A percentile compares a stretch with the other conserved stretches of the same genome.
phyloP scores from a whole-genome alignment of 805 yeast genomes.

The Candida verbasci region DNA sequence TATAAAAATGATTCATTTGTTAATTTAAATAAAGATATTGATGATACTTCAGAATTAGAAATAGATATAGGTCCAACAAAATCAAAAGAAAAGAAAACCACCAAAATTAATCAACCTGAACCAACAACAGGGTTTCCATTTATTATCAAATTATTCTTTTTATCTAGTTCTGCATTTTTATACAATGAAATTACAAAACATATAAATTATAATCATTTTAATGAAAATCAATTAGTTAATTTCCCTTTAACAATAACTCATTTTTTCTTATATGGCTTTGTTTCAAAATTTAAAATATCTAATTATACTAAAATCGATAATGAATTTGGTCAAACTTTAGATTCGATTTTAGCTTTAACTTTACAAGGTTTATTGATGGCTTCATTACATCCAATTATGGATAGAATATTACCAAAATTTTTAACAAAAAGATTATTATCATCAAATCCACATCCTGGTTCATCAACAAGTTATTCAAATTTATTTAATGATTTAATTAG shows the following conservation, averaged over 20 bases:
- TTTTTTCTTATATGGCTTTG: conserved; percentile 20
- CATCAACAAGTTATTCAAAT: conserved; percentile 19
- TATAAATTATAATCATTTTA: conserved; percentile 47
- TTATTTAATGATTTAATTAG: conserved; percentile 34
- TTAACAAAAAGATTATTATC: conserved; percentile 30
- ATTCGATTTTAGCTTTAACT: conserved; percentile 24
- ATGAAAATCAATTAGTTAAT: conserved; percentile 35
- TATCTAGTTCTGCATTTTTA: conserved; percentile 45
- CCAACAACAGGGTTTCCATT: conserved; percentile 4
- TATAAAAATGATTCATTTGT: conserved; percentile 42
- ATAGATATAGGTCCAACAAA: background rate
- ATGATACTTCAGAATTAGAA: conserved; percentile 11
- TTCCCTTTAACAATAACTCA: conserved; percentile 38
- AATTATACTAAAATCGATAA: conserved; percentile 8
- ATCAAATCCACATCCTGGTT: conserved; percentile 34
- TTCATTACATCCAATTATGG: conserved; percentile 45
- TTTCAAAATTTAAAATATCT: conserved; percentile 20
- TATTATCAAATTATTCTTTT: conserved; percentile 16
- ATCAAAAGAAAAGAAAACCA: conserved; percentile 1
- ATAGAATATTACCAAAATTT: conserved; percentile 23
- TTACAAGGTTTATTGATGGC: conserved; percentile 60
- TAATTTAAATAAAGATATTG: conserved; percentile 28
- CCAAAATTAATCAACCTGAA: background rate
- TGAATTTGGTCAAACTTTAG: conserved; percentile 10
- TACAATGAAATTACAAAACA: conserved; percentile 52